Evolutionary conservation across 2,329 filamentous ascomycete genomes (phyloP).

Genomic region (Sarocladium strictum): DNA sequence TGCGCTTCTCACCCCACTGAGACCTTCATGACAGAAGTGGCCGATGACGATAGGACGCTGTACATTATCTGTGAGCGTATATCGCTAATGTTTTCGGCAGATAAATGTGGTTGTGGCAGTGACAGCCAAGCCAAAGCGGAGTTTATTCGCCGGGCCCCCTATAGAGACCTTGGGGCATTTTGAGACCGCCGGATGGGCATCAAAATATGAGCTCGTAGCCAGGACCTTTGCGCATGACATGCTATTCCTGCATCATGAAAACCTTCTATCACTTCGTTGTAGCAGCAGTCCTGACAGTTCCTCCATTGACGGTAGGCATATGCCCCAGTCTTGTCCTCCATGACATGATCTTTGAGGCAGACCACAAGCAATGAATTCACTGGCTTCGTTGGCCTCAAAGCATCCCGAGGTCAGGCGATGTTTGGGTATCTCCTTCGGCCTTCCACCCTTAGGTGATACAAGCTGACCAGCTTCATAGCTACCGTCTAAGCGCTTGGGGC

Average conservation of each 20-base stretch:
- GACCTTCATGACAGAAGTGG: background rate
- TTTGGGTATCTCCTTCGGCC: background rate
- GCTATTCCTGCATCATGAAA: background rate
- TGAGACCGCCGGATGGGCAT: no score
- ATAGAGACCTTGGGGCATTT: background rate
- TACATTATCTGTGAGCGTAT: background rate
- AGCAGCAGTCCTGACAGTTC: background rate
- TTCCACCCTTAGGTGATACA: background rate
- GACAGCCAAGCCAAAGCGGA: background rate
- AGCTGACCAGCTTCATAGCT: slow-evolving; percentile 22
- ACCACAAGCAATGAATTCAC: background rate
- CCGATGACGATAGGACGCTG: background rate
- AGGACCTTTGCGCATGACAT: no score
- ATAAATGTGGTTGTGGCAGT: background rate
- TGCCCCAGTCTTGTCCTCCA: background rate
- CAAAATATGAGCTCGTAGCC: no score
- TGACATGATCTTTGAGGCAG: background rate
- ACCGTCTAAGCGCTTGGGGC: slow-evolving; percentile 35
- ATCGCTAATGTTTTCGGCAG: background rate
- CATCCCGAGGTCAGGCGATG: background rate
- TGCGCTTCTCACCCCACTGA: no score
- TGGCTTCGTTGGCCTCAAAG: background rate
- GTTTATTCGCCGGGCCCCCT: background rate
- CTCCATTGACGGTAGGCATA: background rate
- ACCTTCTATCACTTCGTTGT: background rate